Conservation (phyloP, 2,329 filamentous ascomycete species). For the Aspergillus glaucus region DNA sequence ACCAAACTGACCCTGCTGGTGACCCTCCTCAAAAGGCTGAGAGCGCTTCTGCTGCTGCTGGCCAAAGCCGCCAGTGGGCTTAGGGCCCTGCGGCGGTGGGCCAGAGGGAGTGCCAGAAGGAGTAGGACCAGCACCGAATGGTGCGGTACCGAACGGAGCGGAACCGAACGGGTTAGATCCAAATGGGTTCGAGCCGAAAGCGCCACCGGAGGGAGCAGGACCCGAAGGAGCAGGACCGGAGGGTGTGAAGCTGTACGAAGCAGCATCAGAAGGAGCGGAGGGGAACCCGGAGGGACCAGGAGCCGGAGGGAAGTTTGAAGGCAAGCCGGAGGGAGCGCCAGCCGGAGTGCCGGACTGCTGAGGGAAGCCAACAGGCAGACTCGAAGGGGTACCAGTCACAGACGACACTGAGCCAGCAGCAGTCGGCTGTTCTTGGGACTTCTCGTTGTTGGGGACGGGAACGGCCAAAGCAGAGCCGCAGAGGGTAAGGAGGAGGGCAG, state of each 20-base stretch:
- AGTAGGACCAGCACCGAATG: not conserved
- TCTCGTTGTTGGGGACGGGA: not conserved
- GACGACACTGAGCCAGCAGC: not conserved
- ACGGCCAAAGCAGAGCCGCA: not conserved
- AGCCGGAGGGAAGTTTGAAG: constrained; percentile 3
- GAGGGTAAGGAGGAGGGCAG: not conserved
- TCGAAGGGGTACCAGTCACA: not conserved
- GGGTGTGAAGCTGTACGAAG: not conserved
- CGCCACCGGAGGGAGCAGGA: not conserved
- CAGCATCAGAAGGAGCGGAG: not conserved
- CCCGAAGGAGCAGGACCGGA: not conserved
- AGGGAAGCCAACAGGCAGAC: not conserved
- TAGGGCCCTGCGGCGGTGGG: not conserved
- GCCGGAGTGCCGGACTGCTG: constrained; percentile 1
- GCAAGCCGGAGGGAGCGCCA: constrained; percentile 3
- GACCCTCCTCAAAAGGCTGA: not conserved
- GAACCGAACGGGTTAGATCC: not conserved
- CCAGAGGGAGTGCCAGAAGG: not conserved
- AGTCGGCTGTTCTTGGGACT: not conserved
- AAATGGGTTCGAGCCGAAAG: not conserved
- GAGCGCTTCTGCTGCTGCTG: constrained; percentile 1
- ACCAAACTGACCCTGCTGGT: not conserved
- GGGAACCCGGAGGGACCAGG: not conserved
- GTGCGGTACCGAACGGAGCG: not conserved
- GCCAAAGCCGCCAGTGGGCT: constrained; percentile 1